Evolutionary conservation across 305 asterid species (phyloP).

Genomic region (Stenogyne calaminthoides): DNA sequence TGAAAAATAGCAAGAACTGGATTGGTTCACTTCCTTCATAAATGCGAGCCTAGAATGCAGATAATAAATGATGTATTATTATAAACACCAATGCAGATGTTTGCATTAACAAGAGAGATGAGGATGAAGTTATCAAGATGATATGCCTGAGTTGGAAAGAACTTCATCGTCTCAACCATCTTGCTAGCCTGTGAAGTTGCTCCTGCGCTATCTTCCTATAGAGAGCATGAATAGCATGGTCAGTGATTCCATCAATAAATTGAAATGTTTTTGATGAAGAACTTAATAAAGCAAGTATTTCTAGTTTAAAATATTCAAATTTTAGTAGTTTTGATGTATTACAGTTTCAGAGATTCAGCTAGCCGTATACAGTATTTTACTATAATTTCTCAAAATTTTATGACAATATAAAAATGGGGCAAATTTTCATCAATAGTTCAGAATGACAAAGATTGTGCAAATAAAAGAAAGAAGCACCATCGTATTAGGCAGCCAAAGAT

Average conservation of each 20-base stretch:
- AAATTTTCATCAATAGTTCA: constrained; percentile 5
- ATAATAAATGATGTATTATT: constrained; percentile 26
- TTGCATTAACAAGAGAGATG: constrained; percentile 22
- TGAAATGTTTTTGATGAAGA: not conserved
- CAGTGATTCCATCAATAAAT: constrained; percentile 25
- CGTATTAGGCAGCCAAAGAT: constrained; percentile 26
- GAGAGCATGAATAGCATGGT: constrained; percentile 30
- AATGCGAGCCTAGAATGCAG: constrained; percentile 67
- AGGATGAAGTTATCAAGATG: constrained; percentile 22
- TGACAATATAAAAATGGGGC: not conserved
- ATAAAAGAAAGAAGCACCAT: not conserved
- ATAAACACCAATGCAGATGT: constrained; percentile 23
- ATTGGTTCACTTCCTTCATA: constrained; percentile 85
- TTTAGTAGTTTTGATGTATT: not conserved
- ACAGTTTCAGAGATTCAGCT: constrained; percentile 10
- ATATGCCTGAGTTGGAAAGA: constrained; percentile 77
- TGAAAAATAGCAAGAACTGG: constrained; percentile 89
- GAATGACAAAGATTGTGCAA: constrained; percentile 21
- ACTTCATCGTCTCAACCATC: constrained; percentile 87
- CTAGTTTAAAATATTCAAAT: not conserved
- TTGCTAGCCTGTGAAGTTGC: constrained; percentile 84
- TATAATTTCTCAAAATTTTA: not conserved
- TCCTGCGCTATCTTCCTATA: constrained; percentile 70
- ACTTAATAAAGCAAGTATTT: no score
- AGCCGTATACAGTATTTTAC: not conserved